phyloP scores from a whole-genome alignment of 106 monocot genomes.

The Dendrobium nobile region DNA sequence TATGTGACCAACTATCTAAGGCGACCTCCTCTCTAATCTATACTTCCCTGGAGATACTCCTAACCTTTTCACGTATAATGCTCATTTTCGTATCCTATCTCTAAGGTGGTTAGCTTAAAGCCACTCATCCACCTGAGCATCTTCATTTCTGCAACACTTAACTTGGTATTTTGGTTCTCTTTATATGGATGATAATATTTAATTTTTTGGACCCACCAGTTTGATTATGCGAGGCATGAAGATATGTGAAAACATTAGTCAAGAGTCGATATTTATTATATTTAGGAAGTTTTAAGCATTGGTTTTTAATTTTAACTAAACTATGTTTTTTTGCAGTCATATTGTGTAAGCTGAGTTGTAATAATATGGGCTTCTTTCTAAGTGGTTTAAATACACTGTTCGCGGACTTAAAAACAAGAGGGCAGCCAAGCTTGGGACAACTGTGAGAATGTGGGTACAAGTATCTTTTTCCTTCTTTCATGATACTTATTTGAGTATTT shows the following conservation, averaged over 20 bases:
- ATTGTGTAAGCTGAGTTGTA: constrained; percentile 11
- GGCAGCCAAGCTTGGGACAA: constrained; percentile 24
- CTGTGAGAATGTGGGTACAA: constrained; percentile 40
- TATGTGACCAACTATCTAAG: too few relatives aligned
- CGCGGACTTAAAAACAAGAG: constrained; percentile 54
- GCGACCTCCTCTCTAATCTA: too few relatives aligned
- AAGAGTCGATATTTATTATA: neutral
- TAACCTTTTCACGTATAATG: too few relatives aligned
- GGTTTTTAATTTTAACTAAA: neutral
- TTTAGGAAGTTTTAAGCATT: neutral
- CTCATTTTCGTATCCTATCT: too few relatives aligned
- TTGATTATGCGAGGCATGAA: neutral
- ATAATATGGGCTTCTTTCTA: constrained; percentile 76
- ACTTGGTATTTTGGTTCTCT: neutral
- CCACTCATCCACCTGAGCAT: too few relatives aligned
- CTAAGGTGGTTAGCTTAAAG: too few relatives aligned
- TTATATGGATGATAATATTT: neutral
- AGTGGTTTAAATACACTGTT: constrained; percentile 74
- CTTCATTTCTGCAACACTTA: too few relatives aligned
- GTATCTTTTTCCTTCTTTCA: neutral
- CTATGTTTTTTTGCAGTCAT: constrained; percentile 7
- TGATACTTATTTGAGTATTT: neutral
- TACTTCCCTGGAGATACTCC: too few relatives aligned
- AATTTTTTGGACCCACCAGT: neutral
- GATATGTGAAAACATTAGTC: neutral